A percentile compares a stretch with the other conserved stretches of the same genome.
Evolutionary conservation across 169 alveolate genomes (phyloP).

Genomic region (Cryptosporidium meleagridis): DNA sequence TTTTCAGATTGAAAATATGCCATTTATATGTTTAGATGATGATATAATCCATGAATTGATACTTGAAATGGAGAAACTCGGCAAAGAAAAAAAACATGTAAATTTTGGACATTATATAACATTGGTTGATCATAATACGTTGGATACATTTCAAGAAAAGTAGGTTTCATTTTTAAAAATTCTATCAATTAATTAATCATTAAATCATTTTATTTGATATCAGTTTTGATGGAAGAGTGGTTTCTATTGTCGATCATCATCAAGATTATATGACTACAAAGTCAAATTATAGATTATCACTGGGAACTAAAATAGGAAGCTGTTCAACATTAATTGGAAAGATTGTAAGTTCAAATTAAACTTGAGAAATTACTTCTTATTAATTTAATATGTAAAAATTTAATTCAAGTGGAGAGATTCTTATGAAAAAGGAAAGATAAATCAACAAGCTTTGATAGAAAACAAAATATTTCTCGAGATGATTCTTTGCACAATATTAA

Average conservation of each 20-base stretch:
- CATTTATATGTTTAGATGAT: slow-evolving; percentile 43
- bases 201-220: background rate
- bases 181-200: background rate
- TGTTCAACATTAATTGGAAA: slow-evolving; percentile 48
- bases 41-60: background rate
- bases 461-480: slow-evolving; percentile 4
- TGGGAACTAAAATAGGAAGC: slow-evolving; percentile 58
- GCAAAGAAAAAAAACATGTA: background rate
- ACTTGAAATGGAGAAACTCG: background rate
- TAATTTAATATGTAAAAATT: background rate
- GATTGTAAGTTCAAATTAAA: slow-evolving; percentile 36
- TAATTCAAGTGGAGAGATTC: slow-evolving; percentile 30
- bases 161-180: slow-evolving; percentile 1
- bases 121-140: slow-evolving; percentile 42
- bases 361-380: background rate
- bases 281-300: slow-evolving; percentile 20
- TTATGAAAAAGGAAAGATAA: background rate
- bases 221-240: slow-evolving; percentile 25
- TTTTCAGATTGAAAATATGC: slow-evolving; percentile 11
- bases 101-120: slow-evolving; percentile 12
- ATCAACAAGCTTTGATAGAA: background rate
- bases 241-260: slow-evolving; percentile 59
- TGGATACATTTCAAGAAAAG: slow-evolving; percentile 15
- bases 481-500: slow-evolving; percentile 33
- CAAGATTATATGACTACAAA: slow-evolving; percentile 12